phyloP scores from a whole-genome alignment of 805 yeast genomes.

The Candida piceae region DNA sequence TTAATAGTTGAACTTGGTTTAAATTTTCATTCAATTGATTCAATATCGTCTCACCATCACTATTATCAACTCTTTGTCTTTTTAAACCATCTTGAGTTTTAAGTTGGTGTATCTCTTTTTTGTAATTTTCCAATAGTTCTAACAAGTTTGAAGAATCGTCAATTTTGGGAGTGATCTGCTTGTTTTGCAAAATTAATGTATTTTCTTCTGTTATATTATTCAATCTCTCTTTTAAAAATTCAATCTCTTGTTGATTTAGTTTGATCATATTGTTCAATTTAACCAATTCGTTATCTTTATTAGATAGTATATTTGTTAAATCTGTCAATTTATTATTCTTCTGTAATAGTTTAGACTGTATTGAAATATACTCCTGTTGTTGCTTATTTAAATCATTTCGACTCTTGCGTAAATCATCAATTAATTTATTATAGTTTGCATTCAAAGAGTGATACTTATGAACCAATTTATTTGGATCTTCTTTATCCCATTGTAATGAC shows the following conservation, averaged over 20 bases:
- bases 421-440: slow-evolving; percentile 1
- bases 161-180: slow-evolving; percentile 7
- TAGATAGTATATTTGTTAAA: slow-evolving; percentile 2
- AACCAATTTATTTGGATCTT: slow-evolving; percentile 17
- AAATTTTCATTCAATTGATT: slow-evolving; percentile 39
- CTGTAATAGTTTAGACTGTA: slow-evolving; percentile 11
- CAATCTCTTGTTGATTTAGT: slow-evolving; percentile 15
- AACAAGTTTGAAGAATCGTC: too few relatives aligned
- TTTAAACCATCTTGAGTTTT: too few relatives aligned
- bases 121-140: too few relatives aligned
- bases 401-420: neutral
- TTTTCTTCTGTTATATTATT: slow-evolving; percentile 14
- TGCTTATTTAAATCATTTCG: slow-evolving; percentile 7
- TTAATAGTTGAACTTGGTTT: too few relatives aligned
- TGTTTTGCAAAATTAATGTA: slow-evolving; percentile 7
- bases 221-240: slow-evolving; percentile 17
- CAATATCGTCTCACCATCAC: slow-evolving; percentile 45
- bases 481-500: slow-evolving; percentile 42
- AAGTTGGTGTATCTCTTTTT: too few relatives aligned
- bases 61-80: too few relatives aligned
- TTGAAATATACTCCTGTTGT: slow-evolving; percentile 8
- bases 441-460: slow-evolving; percentile 6
- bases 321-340: slow-evolving; percentile 4
- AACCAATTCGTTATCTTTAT: slow-evolving; percentile 9
- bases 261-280: slow-evolving; percentile 13